Base-by-base conservation (phyloP, 495 filamentous ascomycete genomes). In the Aspergillus leporis region DNA sequence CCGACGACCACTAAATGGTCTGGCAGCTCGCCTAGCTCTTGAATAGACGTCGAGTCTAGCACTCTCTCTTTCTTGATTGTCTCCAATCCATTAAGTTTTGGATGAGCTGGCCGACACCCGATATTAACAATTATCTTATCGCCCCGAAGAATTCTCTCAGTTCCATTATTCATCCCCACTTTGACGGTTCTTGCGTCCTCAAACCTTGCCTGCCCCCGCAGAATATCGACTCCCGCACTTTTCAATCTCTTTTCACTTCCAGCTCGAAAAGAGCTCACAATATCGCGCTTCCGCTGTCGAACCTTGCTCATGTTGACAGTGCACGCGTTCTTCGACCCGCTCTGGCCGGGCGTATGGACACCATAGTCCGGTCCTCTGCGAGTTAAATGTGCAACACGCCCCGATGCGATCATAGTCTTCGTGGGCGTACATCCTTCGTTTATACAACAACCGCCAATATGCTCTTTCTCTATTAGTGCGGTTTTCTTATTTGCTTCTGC, bases 391-490 rank as follows among this genome's bases (percentile, higher is more conserved):
- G 79, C 80, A 0, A 76, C 71, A 4, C 77, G 67, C 6, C 76
- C 81, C 51, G 70, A 76, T 19, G 79, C 75, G 34, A 82, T 74
- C 71, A 82, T 73, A 5, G 81, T 81, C 59, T 83, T 83, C 10
- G 81, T 83, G 0, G 80, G 80, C 13, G 81, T 83, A 52, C 81
- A 83, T n/a, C 81, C 81, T 60, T 79, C 79, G 53, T 82, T 83
- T 31, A 83, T 68, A 59, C 81, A 83, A 58, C 72, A 74, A 19
- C 81, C 80, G 14, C 75, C 81, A 18, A 83, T 70, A 59, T 82
- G 75, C 1, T 68, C 49, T 14, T 70, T 64, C 55, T 83, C 80
- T 50, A 82, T 67, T 13, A 81, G 61, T 0, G 67, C 70, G 14
- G 71, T 74, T 45, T 69, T 73, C 7, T 70, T 60, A 19, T 73